Percentiles rank a stretch among this genome's conserved stretches.
Conservation (phyloP, 345 rosid species). For the Citropsis articulata region DNA sequence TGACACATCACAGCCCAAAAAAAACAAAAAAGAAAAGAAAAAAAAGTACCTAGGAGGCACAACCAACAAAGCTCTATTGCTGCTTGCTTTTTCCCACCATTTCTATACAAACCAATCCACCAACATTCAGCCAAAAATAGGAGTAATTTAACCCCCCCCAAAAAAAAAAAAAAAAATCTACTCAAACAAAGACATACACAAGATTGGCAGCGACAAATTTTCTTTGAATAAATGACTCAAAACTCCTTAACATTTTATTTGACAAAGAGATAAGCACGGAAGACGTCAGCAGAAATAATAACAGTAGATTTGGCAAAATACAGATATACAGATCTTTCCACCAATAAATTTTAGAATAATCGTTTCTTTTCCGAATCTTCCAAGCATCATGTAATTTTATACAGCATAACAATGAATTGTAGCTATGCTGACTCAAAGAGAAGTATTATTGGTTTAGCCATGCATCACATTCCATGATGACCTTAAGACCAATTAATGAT, state of each 20-base stretch:
- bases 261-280: neutral
- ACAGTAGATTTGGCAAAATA: neutral
- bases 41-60: too few species aligned
- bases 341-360: neutral
- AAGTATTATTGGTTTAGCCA: neutral
- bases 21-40: too few species aligned
- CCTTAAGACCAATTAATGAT: neutral
- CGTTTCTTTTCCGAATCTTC: neutral
- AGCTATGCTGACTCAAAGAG: neutral
- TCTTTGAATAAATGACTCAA: neutral
- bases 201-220: neutral
- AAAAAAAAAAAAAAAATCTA: neutral
- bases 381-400: neutral
- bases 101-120: neutral
- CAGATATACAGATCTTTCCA: neutral
- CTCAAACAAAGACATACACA: neutral
- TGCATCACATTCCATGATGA: neutral
- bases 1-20: neutral
- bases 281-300: neutral
- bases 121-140: neutral
- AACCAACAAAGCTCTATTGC: neutral
- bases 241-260: neutral
- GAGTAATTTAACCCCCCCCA: neutral
- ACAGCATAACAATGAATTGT: neutral
- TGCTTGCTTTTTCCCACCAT: neutral